These are phyloP conservation scores for Schwanniomyces yamadae DNA, from an alignment of 805 yeast genomes.

Conservation along the genomic window DNA sequence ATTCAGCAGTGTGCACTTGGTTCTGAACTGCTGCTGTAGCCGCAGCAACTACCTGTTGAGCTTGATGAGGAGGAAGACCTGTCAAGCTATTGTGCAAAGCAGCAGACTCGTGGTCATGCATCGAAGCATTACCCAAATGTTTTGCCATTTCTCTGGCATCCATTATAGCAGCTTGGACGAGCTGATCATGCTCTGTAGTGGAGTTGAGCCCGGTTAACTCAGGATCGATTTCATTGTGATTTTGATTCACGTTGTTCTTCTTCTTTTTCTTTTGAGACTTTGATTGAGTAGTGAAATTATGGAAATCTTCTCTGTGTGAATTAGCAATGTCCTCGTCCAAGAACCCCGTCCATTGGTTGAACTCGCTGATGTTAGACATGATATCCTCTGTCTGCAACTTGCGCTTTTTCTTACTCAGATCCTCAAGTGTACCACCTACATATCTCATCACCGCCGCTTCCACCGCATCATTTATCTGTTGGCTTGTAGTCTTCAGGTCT, in stretches of 20 bases:
- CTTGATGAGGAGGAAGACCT: constrained; percentile 23
- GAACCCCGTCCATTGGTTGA: constrained; percentile 56
- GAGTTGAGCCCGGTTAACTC: constrained; percentile 36
- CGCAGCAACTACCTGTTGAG: constrained; percentile 29
- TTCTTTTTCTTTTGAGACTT: constrained; percentile 11
- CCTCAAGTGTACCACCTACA: constrained; percentile 62
- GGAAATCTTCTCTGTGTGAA: constrained; percentile 4
- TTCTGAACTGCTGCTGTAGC: constrained; percentile 25
- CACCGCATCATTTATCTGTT: constrained; percentile 52
- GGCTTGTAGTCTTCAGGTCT: constrained; percentile 31
- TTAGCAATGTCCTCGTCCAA: constrained; percentile 38
- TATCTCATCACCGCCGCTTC: constrained; percentile 77
- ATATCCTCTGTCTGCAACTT: constrained; percentile 36
- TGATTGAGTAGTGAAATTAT: constrained; percentile 3
- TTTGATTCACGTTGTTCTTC: constrained; percentile 6
- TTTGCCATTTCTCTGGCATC: constrained; percentile 65
- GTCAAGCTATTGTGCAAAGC: constrained; percentile 12
- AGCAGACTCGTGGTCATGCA: constrained; percentile 10
- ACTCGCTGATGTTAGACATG: constrained; percentile 45
- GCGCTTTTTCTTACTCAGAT: constrained; percentile 26
- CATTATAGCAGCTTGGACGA: constrained; percentile 68
- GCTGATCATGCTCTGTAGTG: constrained; percentile 55
- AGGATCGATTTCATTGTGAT: constrained; percentile 32
- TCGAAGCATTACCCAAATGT: constrained; percentile 26
- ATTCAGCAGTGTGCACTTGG: constrained; percentile 12